Base-by-base conservation (phyloP, 345 rosid genomes). In the Brassica incana region DNA sequence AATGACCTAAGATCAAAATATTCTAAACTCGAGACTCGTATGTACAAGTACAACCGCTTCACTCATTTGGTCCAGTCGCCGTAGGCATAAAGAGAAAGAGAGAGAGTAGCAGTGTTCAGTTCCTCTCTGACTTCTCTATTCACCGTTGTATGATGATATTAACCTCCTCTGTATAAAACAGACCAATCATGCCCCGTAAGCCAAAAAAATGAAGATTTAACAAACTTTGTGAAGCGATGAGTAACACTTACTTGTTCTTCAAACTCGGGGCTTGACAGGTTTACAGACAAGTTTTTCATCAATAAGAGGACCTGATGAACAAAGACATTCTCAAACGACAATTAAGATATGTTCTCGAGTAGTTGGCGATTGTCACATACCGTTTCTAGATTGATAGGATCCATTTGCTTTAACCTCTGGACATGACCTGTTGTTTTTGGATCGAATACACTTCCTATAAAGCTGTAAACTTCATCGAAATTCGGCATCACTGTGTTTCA, bases 381-480 rank as follows among this genome's bases (percentile, higher is more conserved):
- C 50, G 98, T 90, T 85, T 95, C 92, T 59, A 88, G 33, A 85
- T 91, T 80, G 73, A 90, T 87, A 2, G 96, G 96, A 79, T 93
- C 96, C 97, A 93, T 91, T 87, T 88, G 88, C 86, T 88, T 93
- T 80, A 95, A 69, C 71, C 78, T 91, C 85, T 87, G 87, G 71
- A 93, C 66, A 68, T 95, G 99, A 72, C 78, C 90, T 48, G 87
- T 72, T 0, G 83, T 83, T 77, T 66, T 50, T 16, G 97, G 98
- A 79, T 95, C 98, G 74, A 95, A 95, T 32, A 91, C 84, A 73
- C 96, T 93, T 79, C 97, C 97, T 40, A 95, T 82, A 85, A 93
- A 95, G 77, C 88, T 87, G 84, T 95, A 95, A n/a, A 95, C 98
- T 83, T 90, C 86, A 25, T 90, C 85, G 70, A 95, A 95, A 88